Base-by-base conservation (phyloP, 495 filamentous ascomycete genomes). In the Neurospora sp. region DNA sequence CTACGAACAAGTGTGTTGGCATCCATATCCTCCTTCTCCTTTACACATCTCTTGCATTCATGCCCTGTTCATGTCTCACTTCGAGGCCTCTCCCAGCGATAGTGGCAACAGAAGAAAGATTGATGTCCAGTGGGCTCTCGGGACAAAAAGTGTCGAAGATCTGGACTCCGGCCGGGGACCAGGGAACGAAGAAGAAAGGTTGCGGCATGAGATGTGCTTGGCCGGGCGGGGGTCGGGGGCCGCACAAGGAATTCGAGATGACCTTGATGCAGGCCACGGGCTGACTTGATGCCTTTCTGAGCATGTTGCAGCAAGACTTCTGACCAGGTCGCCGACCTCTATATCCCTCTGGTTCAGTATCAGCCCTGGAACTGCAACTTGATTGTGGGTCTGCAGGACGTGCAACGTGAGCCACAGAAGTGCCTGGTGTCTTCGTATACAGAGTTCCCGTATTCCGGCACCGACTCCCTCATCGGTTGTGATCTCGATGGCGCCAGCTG, bases 61-160 rank as follows among this genome's bases (percentile, higher is more conserved):
- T 68, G 61, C 73, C 59, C 71, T 73, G 61, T 61, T 70, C 70
- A 42, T 75, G 74, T 73, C 74, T 75, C 74, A 75, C 69, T 73
- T 68, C 39, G 69, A 69, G 69, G 71, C 74, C 40, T 61, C 27
- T 38, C 69, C 16, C 69, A 71, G 44, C 44, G 53, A 72, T 59
- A 70, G 74, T 75, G 74, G 74, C 74, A 70, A 75, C 68, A 71
- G 18, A 61, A 39, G n/a, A 38, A 27, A 31, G 31, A n/a, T 39
- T 9, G 12, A 46, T 44, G 61, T 70, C 70, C 70, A 74, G 44
- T 53, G 35, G 69, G 41, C 44, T 39, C n/a, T 40, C 41, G 22
- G 22, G 38, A 22, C 39, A 18, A 9, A 10, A 31, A 35, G 12
- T 31, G 53, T 61, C 53, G 12, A 61, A 35, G 39, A 44, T 27